Evolutionary conservation across 495 filamentous ascomycete species (phyloP), one percentile per base, ranked within the genome.

Genomic region (Eremomyces bilateralis): DNA sequence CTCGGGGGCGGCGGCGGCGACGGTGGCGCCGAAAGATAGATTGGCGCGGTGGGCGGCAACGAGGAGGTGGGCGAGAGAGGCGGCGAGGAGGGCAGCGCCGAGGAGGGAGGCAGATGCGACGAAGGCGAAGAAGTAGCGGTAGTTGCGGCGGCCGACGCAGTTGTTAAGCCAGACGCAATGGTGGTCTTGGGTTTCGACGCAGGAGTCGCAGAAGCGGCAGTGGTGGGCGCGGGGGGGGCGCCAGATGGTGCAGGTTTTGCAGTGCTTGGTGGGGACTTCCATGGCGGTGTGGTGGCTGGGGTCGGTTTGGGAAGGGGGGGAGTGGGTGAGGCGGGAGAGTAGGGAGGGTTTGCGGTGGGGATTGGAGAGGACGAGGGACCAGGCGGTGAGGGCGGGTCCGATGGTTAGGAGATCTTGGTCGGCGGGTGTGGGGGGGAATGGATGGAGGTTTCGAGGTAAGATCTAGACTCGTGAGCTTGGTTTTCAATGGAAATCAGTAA

Each of bases 91-190:
- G 46, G 76, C 84, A 13, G 85, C 46, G 0, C 69, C 68, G 1
- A 94, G 61, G n/a, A 93, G 38, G 1, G 80, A 81, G 10, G 63
- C 71, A 15, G 69, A 65, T 43, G 63, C 67, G 42, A 95, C 67
- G 54, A 94, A 97, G 15, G 75, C 66, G 47, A 94, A 91, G 54
- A 97, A 97, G 47, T 88, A 97, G 33, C 90, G 82, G 53, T 97
- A 97, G 53, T 97, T 97, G 36, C 88, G 80, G 21, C 90, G 78
- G 4, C 88, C 88, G 29, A 97, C 76, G 53, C 88, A 97, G 52
- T 95, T 97, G 57, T 97, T 97, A 33, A 97, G 70, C 90, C 90
- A 97, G 15, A 95, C 82, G 46, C 88, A 97, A 59, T 97, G 88
- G 47, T 97, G 88, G 48, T 97, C 88, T 43, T 94, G 83, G 0